Evolutionary conservation across 352 stramenopile species (phyloP), one percentile per base, ranked within the genome.

Genomic region (Phytophthora tentaculata): DNA sequence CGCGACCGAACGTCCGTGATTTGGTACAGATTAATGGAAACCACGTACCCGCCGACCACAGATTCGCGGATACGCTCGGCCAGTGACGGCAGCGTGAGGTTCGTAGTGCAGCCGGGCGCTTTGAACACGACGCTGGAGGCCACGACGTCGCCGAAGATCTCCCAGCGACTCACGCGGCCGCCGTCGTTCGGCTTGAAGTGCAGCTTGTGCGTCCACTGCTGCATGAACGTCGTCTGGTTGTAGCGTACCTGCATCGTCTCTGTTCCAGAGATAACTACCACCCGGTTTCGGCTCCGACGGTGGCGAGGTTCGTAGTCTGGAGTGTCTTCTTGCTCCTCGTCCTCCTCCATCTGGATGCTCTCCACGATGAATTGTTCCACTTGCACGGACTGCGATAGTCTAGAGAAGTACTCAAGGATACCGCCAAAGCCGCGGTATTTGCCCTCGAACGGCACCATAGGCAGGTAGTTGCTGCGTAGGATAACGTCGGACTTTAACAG

Each of bases 381-480:
- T 20, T 84, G 76, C 17, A 90, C 88, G 7, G 86, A 89, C 52
- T 88, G 70, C 22, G 84, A 76, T 6, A 96, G 60, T 28, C 86
- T 76, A 47, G 83, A 72, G 61, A 96, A 89, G 54, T 87, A 96
- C 61, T 96, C 86, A 12, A 96, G 70, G 12, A 96, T 82, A 28
- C 88, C 88, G 12, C 69, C 71, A 70, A 81, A 93, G 19, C 84
- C 86, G 17, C 88, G 88, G 54, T 89, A 96, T 41, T 92, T 94
- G 49, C 88, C 88, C 54, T 90, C 84, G 28, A 96, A 96, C n/a
- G 84, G 86, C 41, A 96, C 88, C 88, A 96, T 96, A n/a, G 88
- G 88, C 22, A 96, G 67, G 66, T 96, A 96, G 44, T 96, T 96
- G 39, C 86, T 94, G 12, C 88, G 86, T 45, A 96, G 52, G 16